These are phyloP conservation scores for Colletotrichum sp. DNA, from an alignment of 2,329 filamentous ascomycete species.

Conservation along the genomic window DNA sequence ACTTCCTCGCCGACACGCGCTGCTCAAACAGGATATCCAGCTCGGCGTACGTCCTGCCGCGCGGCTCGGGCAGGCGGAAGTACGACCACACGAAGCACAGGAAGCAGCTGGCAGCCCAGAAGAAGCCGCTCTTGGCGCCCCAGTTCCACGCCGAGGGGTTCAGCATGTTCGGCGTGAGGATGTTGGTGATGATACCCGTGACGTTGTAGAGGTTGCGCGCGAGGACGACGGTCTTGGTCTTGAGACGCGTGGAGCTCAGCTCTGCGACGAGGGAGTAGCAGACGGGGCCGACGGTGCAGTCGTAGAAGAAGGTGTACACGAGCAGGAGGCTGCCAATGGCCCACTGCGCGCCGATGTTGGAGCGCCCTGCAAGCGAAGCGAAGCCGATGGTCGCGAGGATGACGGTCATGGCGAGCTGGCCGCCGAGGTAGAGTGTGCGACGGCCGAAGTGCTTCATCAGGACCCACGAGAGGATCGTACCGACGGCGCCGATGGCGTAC, in stretches of 20 bases:
- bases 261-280: slow-evolving; percentile 50
- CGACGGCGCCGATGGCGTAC: slow-evolving; percentile 48
- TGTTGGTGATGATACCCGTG: slow-evolving; percentile 49
- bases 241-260: slow-evolving; percentile 47
- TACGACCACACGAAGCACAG: slow-evolving; percentile 54
- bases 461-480: slow-evolving; percentile 51
- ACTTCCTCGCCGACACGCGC: slow-evolving; percentile 45
- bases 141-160: slow-evolving; percentile 51
- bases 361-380: slow-evolving; percentile 44
- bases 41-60: slow-evolving; percentile 58
- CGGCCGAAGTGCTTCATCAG: slow-evolving; percentile 48
- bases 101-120: slow-evolving; percentile 50
- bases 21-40: slow-evolving; percentile 60
- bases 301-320: slow-evolving; percentile 48
- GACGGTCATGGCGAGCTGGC: slow-evolving; percentile 41
- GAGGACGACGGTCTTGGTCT: slow-evolving; percentile 51
- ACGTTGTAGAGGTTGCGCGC: slow-evolving; percentile 53
- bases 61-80: slow-evolving; percentile 60
- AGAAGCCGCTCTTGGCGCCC: slow-evolving; percentile 52
- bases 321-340: slow-evolving; percentile 52
- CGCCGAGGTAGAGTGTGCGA: slow-evolving; percentile 47
- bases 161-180: slow-evolving; percentile 51
- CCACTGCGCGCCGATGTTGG: slow-evolving; percentile 51
- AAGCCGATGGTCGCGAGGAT: slow-evolving; percentile 49
- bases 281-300: slow-evolving; percentile 50